Base-by-base conservation (phyloP, 2,329 filamentous ascomycete genomes). In the Arthrobotrys sinensis region DNA sequence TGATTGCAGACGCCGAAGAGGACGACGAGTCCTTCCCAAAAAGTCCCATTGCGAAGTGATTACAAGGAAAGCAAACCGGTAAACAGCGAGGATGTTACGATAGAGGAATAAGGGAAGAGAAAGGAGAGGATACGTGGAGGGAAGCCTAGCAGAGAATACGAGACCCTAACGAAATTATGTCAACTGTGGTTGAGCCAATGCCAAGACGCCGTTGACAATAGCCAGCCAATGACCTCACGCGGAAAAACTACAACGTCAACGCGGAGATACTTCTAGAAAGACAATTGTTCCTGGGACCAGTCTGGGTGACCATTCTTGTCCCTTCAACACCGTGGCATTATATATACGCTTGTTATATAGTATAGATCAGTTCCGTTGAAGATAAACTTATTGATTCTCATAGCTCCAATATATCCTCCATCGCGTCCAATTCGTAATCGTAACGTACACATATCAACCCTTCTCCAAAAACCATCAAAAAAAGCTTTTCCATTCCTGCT, bases 11-110 rank as follows among this genome's bases (percentile, higher is more conserved):
- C 4, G 55, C 34, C 24, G 75, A 71, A 24, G 75, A 72, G 40
- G 75, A 78, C 11, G 65, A 76, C 43, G 62, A 57, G 52, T 72
- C 75, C 38, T 78, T 78, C 45, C 75, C 75, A 36, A 78, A 78
- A 67, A 78, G 38, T 64, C 75, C 75, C 75, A 78, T 78, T 72
- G 75, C 48, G 63, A 72, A 28, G 50, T 43, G 24, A 63, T 55
- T 5, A 72, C 67, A 68, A 40, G 70, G 55, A 70, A 55, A 70
- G 53, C 19, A 57, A 71, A 62, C 38, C 48, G 60, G 45, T 64
- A 53, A 63, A 65, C 38, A 60, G 36, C 36, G 36, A 60, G 28
- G 63, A 80, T 21, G 43, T 34, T 57, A 55, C 19, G 55, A 65
- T 40, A 43, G 52, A 65, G 24, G 52, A 32, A 32, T 48, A 77